phyloP scores from a whole-genome alignment of 2,329 filamentous ascomycete species.

The Cladosporium oxysporum region DNA sequence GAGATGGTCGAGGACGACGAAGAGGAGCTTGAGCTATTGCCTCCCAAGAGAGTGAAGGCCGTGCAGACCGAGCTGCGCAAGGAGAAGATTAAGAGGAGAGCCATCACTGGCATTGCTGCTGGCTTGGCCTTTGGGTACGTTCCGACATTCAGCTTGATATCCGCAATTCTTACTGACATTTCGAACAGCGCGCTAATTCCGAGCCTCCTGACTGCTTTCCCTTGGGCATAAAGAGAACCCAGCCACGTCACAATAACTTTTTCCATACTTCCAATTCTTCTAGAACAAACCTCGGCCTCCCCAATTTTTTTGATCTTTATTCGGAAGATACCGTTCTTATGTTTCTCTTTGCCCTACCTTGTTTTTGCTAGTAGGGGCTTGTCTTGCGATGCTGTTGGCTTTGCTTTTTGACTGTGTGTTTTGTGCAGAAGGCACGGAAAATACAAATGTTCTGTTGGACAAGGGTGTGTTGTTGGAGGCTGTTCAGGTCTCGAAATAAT shows the following conservation, averaged over 20 bases:
- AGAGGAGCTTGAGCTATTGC: slow-evolving; percentile 40
- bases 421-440: background rate
- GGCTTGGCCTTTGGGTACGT: slow-evolving; percentile 90
- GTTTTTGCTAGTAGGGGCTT: background rate
- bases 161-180: slow-evolving; percentile 1
- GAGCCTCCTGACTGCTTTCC: slow-evolving; percentile 30
- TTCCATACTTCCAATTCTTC: background rate
- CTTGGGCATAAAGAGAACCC: slow-evolving; percentile 21
- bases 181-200: slow-evolving; percentile 33
- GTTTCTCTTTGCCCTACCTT: background rate
- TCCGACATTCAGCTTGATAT: background rate
- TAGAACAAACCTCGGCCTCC: slow-evolving; percentile 2
- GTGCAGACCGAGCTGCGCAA: slow-evolving; percentile 78
- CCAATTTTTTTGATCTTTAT: slow-evolving; percentile 14
- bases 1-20: slow-evolving; percentile 61
- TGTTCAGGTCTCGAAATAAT: background rate
- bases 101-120: slow-evolving; percentile 81
- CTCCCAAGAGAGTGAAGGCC: slow-evolving; percentile 71
- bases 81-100: slow-evolving; percentile 82
- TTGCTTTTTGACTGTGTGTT: background rate
- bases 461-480: background rate
- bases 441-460: background rate
- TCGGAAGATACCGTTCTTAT: slow-evolving; percentile 24
- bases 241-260: background rate
- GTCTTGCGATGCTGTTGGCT: background rate